phyloP scores from a whole-genome alignment of 2,329 filamentous ascomycete genomes.

The Akanthomyces lecanii region DNA sequence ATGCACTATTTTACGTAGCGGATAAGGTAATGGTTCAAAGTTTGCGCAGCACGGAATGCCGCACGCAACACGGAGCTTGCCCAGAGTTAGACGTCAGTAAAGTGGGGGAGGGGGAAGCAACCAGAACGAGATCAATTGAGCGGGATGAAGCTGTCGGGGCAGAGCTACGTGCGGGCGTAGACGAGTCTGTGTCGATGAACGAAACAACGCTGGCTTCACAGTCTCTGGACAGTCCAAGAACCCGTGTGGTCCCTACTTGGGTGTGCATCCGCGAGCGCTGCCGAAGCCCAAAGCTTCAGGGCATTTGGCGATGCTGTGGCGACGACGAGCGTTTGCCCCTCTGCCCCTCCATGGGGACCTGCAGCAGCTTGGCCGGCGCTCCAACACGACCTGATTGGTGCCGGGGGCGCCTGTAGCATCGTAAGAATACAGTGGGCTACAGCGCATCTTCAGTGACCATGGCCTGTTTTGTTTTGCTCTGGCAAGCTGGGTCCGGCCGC shows the following conservation, averaged over 20 bases:
- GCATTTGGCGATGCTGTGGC: not conserved
- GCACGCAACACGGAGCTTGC: conserved; percentile 4
- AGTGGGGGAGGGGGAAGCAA: conserved; percentile 12
- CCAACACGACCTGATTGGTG: not conserved
- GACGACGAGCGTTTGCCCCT: not conserved
- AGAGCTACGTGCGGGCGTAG: not conserved
- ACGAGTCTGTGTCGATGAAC: not conserved
- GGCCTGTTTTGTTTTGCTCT: conserved; percentile 1
- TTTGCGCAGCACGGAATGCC: not conserved
- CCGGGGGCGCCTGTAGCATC: not conserved
- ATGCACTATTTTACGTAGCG: not conserved
- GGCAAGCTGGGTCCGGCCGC: not conserved
- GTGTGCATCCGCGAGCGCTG: not conserved
- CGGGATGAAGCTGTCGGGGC: not conserved
- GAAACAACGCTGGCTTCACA: not conserved
- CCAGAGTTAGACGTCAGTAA: conserved; percentile 10
- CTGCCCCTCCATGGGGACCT: conserved; percentile 10
- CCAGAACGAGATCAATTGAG: conserved; percentile 4
- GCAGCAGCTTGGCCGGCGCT: not conserved
- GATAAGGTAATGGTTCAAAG: not conserved
- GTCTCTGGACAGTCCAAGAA: not conserved
- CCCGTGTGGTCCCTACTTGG: not conserved
- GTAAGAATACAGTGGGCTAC: not conserved
- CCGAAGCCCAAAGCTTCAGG: not conserved
- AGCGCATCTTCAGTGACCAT: conserved; percentile 1